Evolutionary conservation across 352 stramenopile genomes (phyloP).

Genomic region (Globisporangium nagaii): DNA sequence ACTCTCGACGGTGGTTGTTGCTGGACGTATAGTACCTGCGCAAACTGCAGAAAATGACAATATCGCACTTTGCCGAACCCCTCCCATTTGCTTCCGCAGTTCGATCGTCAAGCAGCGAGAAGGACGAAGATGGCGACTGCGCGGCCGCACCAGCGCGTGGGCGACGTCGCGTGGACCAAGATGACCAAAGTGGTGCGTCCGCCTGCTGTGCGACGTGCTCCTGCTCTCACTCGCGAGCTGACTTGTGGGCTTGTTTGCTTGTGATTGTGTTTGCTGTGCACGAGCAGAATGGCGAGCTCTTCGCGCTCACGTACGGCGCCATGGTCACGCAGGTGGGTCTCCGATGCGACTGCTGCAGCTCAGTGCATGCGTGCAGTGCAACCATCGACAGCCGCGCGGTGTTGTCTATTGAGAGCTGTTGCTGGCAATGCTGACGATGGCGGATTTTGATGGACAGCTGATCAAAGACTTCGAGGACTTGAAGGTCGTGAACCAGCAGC

Average conservation of each 20-base stretch:
- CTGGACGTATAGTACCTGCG: no score
- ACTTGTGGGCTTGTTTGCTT: background rate
- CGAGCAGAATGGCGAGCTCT: constrained; percentile 94
- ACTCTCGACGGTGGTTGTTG: no score
- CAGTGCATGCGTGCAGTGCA: background rate
- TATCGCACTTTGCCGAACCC: background rate
- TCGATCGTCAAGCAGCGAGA: background rate
- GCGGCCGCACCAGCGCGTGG: constrained; percentile 54
- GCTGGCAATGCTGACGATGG: background rate
- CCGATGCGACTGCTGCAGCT: background rate
- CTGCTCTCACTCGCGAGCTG: no score
- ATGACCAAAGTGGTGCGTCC: constrained; percentile 89
- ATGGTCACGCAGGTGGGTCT: constrained; percentile 88
- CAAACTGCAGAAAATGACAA: no score
- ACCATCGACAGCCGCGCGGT: background rate
- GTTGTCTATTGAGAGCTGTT: background rate
- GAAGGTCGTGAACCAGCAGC: constrained; percentile 93
- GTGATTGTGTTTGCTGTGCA: background rate
- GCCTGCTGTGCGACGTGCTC: background rate
- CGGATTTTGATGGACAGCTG: constrained; percentile 37
- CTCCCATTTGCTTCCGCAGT: background rate
- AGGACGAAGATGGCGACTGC: constrained; percentile 42
- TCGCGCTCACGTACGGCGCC: constrained; percentile 96
- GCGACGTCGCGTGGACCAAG: constrained; percentile 89
- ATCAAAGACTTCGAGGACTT: constrained; percentile 96